Conservation (phyloP, 257 asterid species). For the Solanum piurae region DNA sequence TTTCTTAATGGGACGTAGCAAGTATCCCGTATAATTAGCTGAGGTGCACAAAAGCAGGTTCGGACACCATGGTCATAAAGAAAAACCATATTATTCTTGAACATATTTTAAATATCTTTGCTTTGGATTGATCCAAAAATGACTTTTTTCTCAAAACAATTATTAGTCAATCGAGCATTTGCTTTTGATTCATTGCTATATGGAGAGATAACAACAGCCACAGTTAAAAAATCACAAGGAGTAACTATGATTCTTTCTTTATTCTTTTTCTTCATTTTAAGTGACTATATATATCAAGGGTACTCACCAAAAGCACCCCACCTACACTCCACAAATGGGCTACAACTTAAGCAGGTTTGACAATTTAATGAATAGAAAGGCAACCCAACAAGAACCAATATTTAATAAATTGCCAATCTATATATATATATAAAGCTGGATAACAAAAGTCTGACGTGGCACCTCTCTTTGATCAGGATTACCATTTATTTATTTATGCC, state of each 20-base stretch:
- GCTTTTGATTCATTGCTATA: background rate
- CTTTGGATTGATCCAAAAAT: background rate
- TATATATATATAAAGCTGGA: too few relatives aligned
- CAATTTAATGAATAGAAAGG: background rate
- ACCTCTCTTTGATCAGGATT: too few relatives aligned
- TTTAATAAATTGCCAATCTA: background rate
- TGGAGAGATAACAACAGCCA: background rate
- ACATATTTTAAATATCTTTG: background rate
- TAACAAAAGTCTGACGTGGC: too few relatives aligned
- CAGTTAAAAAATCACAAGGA: background rate
- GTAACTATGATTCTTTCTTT: background rate
- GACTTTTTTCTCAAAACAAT: background rate
- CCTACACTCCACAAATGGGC: background rate
- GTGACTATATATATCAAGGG: background rate
- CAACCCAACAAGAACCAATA: background rate
- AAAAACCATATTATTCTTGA: too few relatives aligned
- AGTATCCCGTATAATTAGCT: too few relatives aligned
- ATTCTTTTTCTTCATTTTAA: background rate
- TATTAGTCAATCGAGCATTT: background rate
- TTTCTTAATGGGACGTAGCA: background rate
- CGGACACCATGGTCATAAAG: rapidly evolving
- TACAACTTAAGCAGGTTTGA: background rate
- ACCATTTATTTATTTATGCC: too few relatives aligned
- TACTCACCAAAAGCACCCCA: background rate
- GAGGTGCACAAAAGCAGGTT: rapidly evolving